These are phyloP conservation scores for Pleurotus ostreatus DNA, from an alignment of 768 basidiomycete species.

Conservation along the genomic window DNA sequence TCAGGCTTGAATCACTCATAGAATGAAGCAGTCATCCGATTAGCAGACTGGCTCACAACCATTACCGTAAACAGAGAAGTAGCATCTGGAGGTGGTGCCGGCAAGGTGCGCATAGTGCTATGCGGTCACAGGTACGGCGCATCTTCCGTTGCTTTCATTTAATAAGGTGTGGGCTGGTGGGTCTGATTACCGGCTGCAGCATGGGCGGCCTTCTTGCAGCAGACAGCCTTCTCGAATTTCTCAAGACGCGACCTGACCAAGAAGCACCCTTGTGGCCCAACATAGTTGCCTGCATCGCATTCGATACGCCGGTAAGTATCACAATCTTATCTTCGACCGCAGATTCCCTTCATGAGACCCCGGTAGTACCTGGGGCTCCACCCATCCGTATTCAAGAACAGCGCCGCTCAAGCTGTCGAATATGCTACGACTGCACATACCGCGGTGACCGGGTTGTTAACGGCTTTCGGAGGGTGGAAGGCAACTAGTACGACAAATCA, in stretches of 20 bases:
- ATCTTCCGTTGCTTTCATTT: neutral
- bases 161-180: neutral
- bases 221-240: conserved; percentile 75
- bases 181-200: conserved; percentile 33
- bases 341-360: neutral
- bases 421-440: conserved; percentile 65
- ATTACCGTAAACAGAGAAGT: conserved; percentile 84
- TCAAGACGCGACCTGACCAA: conserved; percentile 59
- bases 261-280: conserved; percentile 80
- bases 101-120: conserved; percentile 76
- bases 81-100: conserved; percentile 60
- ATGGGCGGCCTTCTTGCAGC: conserved; percentile 93
- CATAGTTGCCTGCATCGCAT: conserved; percentile 80
- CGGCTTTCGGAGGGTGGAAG: conserved; percentile 49
- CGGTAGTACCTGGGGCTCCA: conserved; percentile 82
- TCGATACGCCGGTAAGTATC: conserved; percentile 82
- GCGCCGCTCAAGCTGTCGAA: conserved; percentile 67
- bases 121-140: conserved; percentile 79
- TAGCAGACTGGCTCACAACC: conserved; percentile 92
- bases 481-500: conserved; percentile 30
- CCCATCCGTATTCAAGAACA: conserved; percentile 81
- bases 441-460: conserved; percentile 57
- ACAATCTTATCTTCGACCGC: neutral
- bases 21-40: conserved; percentile 78
- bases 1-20: conserved; percentile 23